These are phyloP conservation scores for Aspergillus terreus DNA, from an alignment of 2,329 filamentous ascomycete species.

Conservation along the genomic window DNA sequence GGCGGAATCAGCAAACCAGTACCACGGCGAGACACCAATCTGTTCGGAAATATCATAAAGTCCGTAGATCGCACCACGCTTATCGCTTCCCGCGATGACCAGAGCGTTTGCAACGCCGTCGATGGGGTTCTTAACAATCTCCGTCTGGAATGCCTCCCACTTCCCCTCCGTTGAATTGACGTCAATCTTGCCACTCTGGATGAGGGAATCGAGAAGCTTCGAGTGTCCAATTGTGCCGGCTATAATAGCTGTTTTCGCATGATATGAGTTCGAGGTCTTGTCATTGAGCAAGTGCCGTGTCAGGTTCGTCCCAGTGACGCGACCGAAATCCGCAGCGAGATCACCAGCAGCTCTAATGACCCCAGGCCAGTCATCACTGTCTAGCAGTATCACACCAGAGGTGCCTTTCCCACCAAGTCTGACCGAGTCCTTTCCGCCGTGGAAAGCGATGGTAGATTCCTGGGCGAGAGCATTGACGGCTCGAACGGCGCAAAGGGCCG, in stretches of 20 bases:
- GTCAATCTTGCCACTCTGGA: conserved; percentile 55
- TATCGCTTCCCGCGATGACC: conserved; percentile 66
- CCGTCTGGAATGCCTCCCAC: conserved; percentile 67
- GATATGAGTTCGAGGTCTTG: conserved; percentile 31
- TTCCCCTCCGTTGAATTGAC: conserved; percentile 55
- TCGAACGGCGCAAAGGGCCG: not conserved
- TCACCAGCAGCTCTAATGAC: conserved; percentile 66
- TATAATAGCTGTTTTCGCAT: conserved; percentile 58
- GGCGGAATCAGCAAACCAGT: conserved; percentile 65
- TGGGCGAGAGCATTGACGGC: not conserved
- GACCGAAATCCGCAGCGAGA: conserved; percentile 64
- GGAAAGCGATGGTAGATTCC: not conserved
- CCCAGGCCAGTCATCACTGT: conserved; percentile 33
- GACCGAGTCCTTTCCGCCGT: not conserved
- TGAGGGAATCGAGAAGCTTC: conserved; percentile 56
- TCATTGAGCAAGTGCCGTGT: conserved; percentile 52
- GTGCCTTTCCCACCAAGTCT: not conserved
- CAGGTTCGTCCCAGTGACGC: conserved; percentile 65
- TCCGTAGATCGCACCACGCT: conserved; percentile 65
- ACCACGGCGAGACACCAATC: conserved; percentile 69
- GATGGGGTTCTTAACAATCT: conserved; percentile 56
- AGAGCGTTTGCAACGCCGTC: conserved; percentile 56
- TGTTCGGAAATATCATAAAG: conserved; percentile 70
- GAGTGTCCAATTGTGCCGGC: conserved; percentile 66
- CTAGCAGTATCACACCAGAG: not conserved